A percentile compares a stretch with the other conserved stretches of the same genome.
Conservation (phyloP, 352 stramenopile genomes). For the Phytophthora podocarpi region DNA sequence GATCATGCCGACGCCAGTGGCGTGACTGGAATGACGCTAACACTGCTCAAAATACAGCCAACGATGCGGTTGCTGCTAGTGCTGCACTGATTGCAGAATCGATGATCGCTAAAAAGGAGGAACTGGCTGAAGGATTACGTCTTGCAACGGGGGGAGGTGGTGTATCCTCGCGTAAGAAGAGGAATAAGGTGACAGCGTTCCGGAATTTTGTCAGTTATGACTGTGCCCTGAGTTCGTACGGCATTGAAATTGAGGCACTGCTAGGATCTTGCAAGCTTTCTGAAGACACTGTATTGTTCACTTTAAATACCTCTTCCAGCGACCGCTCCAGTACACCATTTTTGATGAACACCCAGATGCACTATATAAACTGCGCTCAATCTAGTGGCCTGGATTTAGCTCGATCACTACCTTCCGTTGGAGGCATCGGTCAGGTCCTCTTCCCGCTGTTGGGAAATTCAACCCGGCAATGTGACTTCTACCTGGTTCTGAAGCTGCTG, state of each 20-base stretch:
- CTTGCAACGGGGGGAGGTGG: constrained; percentile 19
- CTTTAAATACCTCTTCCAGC: constrained; percentile 60
- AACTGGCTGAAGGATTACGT: constrained; percentile 39
- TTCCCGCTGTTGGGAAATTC: constrained; percentile 67
- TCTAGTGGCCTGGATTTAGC: constrained; percentile 58
- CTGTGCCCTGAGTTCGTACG: constrained; percentile 66
- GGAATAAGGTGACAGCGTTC: constrained; percentile 47
- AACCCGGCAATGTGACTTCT: constrained; percentile 51
- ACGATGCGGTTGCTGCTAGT: constrained; percentile 16
- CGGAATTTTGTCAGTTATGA: constrained; percentile 61
- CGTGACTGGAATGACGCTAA: constrained; percentile 28
- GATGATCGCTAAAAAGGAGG: constrained; percentile 48
- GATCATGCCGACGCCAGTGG: constrained; percentile 57
- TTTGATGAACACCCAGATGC: constrained; percentile 41
- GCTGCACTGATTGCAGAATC: constrained; percentile 32
- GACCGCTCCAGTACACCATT: constrained; percentile 28
- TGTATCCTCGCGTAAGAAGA: constrained; percentile 35
- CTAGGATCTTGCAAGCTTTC: constrained; percentile 64
- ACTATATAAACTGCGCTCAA: constrained; percentile 60
- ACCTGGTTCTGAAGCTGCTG: constrained; percentile 52
- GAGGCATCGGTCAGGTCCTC: constrained; percentile 59
- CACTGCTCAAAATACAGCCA: constrained; percentile 6
- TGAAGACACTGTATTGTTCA: constrained; percentile 63
- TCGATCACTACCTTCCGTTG: constrained; percentile 62
- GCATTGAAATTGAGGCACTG: constrained; percentile 61